Conservation (phyloP, 164 flowering plant genomes). For the Magnolia changhungtana region DNA sequence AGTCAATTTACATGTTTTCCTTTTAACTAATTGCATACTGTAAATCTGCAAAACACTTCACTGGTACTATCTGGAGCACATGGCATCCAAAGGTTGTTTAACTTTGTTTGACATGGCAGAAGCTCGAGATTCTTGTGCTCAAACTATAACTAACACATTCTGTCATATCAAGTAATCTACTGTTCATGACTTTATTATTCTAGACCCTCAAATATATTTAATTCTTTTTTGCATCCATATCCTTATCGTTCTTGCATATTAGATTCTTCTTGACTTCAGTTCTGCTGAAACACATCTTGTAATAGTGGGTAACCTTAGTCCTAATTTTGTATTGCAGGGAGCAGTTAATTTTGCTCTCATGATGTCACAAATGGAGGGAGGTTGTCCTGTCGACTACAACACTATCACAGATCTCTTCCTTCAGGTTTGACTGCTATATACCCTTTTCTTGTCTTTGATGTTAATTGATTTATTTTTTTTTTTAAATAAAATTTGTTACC, state of each 20-base stretch:
- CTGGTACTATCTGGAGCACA: background rate
- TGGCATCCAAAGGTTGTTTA: background rate
- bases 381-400: conserved; percentile 94
- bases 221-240: background rate
- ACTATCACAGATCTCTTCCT: conserved; percentile 95
- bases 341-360: conserved; percentile 96
- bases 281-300: background rate
- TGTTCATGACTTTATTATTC: background rate
- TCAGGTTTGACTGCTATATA: conserved; percentile 48
- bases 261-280: background rate
- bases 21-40: background rate
- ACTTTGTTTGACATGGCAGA: background rate
- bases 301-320: background rate
- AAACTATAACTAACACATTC: background rate
- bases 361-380: conserved; percentile 99
- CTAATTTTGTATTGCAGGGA: conserved; percentile 48
- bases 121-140: background rate
- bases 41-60: background rate
- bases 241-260: background rate
- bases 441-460: background rate
- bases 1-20: background rate
- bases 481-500: too few relatives aligned
- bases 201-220: background rate
- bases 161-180: background rate
- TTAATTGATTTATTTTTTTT: too few relatives aligned